Percentiles rank a stretch among this genome's conserved stretches.
phyloP scores from a whole-genome alignment of 768 basidiomycete genomes.

The Trametes meyenii region DNA sequence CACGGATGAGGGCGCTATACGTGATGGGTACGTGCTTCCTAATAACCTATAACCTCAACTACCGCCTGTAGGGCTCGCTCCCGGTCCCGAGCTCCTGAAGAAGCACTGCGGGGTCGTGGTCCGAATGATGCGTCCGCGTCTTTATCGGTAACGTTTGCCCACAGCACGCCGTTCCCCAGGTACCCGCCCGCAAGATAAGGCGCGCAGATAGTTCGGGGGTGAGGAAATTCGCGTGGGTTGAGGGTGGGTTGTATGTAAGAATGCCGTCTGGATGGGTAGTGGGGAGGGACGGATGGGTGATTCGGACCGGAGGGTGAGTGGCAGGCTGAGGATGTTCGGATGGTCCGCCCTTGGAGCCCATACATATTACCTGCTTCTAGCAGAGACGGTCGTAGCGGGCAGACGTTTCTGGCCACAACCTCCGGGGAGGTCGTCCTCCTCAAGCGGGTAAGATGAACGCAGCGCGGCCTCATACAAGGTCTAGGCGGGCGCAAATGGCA shows the following conservation, averaged over 20 bases:
- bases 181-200: not conserved
- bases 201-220: conserved; percentile 7
- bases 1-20: conserved; percentile 1
- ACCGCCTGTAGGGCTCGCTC: not conserved
- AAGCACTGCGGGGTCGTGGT: conserved; percentile 13
- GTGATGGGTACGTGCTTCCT: conserved; percentile 18
- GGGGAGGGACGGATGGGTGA: not conserved
- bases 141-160: conserved; percentile 4
- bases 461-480: too few species aligned
- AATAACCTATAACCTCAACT: conserved; percentile 16
- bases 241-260: not conserved
- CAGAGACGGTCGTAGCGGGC: too few species aligned
- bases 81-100: conserved; percentile 8
- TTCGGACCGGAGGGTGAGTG: not conserved
- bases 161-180: not conserved
- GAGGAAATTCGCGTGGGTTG: not conserved
- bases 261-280: not conserved
- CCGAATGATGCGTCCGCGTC: conserved; percentile 7
- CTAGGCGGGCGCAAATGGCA: too few species aligned
- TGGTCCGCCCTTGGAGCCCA: too few species aligned
- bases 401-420: too few species aligned
- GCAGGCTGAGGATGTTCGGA: not conserved
- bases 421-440: too few species aligned
- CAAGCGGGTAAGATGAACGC: too few species aligned
- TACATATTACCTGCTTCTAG: too few species aligned